Evolutionary conservation across 805 yeast genomes (phyloP), one percentile per base, ranked within the genome.

Genomic region (Candida xyloterini): DNA sequence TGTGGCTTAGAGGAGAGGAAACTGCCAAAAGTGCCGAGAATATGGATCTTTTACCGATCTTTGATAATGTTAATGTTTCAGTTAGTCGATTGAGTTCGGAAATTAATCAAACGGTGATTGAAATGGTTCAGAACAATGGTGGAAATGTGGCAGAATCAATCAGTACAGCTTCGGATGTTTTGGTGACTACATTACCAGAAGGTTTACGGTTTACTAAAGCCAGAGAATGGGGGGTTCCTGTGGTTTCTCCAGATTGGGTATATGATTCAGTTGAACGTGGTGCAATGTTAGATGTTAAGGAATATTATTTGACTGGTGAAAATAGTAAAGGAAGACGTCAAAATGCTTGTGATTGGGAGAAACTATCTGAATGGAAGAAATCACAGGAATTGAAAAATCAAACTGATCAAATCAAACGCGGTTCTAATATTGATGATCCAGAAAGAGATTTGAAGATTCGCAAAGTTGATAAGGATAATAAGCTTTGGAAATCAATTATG

Each of bases 121-220:
- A 51, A 6, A 24, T 64, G 5, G 61, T 79, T 7, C 52, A 47
- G 13, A 46, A 52, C 1, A 57, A 74, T 47, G 51, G 51, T 8
- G 81, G 81, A 3, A 86, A 81, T 2, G 71, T 70, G 3, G 64
- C 74, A 0, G 75, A 72, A 23, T 68, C 81, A 1, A 59, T 81
- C 35, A 70, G 78, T 2, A 60, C 61, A 13, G 58, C 63, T 8
- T 66, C 69, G 25, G 54, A 66, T 15, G 67, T 74, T 29, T 58
- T 81, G 14, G 65, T 81, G 3, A 70, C 79, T 11, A 71, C 76
- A 27, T 72, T 67, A 23, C 63, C 60, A n/a, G 59, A 62, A 13
- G 87, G 87, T 0, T 70, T 66, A 38, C 53, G 85, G 36, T 80
- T 70, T 51, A 59, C 57, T 6, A 76, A 73, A 47, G 80, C 80